Percentiles rank a stretch among this genome's conserved stretches.
Conservation (phyloP, 306 rosid genomes). For the Dryas alaskensis region DNA sequence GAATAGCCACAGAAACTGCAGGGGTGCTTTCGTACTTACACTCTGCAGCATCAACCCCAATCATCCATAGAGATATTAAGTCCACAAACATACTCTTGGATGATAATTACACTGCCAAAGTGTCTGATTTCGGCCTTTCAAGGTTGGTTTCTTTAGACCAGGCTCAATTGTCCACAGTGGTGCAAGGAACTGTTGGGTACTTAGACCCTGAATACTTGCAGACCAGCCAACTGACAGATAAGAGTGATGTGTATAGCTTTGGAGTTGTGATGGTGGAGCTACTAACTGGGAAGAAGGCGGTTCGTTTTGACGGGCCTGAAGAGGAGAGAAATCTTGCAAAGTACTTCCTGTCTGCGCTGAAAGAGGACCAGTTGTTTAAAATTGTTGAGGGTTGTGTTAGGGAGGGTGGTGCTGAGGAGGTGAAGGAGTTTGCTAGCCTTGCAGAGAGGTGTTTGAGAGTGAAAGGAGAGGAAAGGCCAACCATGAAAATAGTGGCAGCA, state of each 20-base stretch:
- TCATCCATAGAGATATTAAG: conserved; percentile 37
- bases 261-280: conserved; percentile 39
- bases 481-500: conserved; percentile 35
- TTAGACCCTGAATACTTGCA: conserved; percentile 36
- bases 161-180: conserved; percentile 25
- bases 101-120: conserved; percentile 22
- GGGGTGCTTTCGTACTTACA: conserved; percentile 32
- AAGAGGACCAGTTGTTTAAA: conserved; percentile 9
- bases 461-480: conserved; percentile 30
- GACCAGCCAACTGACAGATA: conserved; percentile 30
- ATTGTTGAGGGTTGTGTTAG: conserved; percentile 12
- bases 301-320: conserved; percentile 22
- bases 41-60: conserved; percentile 27
- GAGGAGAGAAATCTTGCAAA: conserved; percentile 23
- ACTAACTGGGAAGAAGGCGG: conserved; percentile 28
- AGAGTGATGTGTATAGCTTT: conserved; percentile 45
- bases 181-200: conserved; percentile 35
- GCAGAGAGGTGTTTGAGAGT: conserved; percentile 12
- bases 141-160: conserved; percentile 31
- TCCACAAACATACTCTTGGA: conserved; percentile 36
- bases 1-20: conserved; percentile 32
- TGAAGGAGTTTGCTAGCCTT: conserved; percentile 20
- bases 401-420: conserved; percentile 15
- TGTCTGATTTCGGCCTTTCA: conserved; percentile 35
- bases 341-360: conserved; percentile 27